Base-by-base conservation (phyloP, 257 asterid species). In the Nicotiana obtusifolia region DNA sequence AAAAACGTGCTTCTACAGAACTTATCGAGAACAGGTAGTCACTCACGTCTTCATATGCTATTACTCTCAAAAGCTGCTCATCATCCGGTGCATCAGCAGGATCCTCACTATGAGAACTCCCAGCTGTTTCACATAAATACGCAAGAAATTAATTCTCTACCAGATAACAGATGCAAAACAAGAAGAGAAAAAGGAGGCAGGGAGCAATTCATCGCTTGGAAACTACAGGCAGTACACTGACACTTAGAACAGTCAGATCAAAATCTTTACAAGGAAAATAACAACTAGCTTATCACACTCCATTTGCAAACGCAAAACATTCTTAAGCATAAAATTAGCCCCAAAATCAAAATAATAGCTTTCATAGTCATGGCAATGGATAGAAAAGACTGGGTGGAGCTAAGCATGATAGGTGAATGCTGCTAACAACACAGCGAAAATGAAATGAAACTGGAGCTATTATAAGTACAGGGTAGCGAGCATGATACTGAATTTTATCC, bases 11-110 rank as follows among this genome's bases (percentile, higher is more conserved):
- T 85, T 91, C 97, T 90, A 88, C 90, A 49, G 99, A 91, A 83
- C 81, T 87, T 82, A 94, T 66, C 17, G 99, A 94, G 92, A 94
- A 96, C 84, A 94, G 84, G 83, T 89, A 92, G 82, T 94, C 99
- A 82, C 92, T 82, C 87, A 96, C 95, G 78, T 96, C 99, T 89
- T 96, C 99, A 78, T 83, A 92, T 81, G 91, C 66, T 87, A 94
- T 89, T 78, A 86, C 88, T 87, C 97, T 88, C 87, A 90, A 87
- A 76, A 94, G 94, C 86, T 95, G 96, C 59, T 91, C 97, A 82
- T 96, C 97, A n/a, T 85, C 93, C 82, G 86, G 94, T 15, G 82
- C 90, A 80, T 90, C 91, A 77, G 83, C 91, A 65, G 85, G 83
- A 62, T 78, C 87, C 77, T 77, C 87, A 60, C 83, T 84, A 20